Conservation (phyloP, 1,284 basidiomycete species). For the Trametes hirsuta region DNA sequence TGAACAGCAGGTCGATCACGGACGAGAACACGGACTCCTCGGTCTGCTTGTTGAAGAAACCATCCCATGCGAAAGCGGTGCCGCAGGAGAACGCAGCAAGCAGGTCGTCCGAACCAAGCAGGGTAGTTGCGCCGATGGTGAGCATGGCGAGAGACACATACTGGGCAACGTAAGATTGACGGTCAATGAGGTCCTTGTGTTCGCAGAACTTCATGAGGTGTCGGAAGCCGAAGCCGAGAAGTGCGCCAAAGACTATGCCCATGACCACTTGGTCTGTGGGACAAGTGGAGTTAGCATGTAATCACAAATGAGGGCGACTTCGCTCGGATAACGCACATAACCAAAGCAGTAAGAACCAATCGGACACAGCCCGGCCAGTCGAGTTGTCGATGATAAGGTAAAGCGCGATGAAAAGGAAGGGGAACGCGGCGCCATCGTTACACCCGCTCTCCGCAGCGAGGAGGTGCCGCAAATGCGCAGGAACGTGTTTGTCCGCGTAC, state of each 20-base stretch:
- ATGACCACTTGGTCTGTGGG: conserved; percentile 79
- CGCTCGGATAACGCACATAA: conserved; percentile 58
- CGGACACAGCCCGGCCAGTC: conserved; percentile 68
- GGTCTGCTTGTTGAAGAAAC: conserved; percentile 96
- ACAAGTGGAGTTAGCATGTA: conserved; percentile 7
- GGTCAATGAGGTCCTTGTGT: conserved; percentile 87
- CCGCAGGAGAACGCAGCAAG: conserved; percentile 95
- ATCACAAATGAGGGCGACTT: conserved; percentile 4
- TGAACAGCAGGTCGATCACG: conserved; percentile 93
- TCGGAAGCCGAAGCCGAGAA: conserved; percentile 84
- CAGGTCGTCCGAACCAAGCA: conserved; percentile 93
- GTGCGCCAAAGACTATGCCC: conserved; percentile 78
- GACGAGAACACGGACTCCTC: conserved; percentile 95
- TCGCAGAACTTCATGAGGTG: conserved; percentile 97
- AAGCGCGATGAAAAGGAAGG: conserved; percentile 92
- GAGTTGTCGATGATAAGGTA: conserved; percentile 82
- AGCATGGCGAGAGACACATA: conserved; percentile 80
- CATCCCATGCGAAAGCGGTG: conserved; percentile 97
- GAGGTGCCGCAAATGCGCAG: conserved; percentile 90
- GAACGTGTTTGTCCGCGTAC: conserved; percentile 98
- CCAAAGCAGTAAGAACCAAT: conserved; percentile 89
- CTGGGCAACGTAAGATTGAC: conserved; percentile 88
- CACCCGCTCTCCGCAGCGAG: conserved; percentile 92
- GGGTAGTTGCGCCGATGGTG: conserved; percentile 82
- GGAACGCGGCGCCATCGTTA: conserved; percentile 96